Percentiles rank a stretch among this genome's conserved stretches.
Evolutionary conservation across 208 protist genomes (phyloP).

Genomic region (Acanthamoeba sp.): DNA sequence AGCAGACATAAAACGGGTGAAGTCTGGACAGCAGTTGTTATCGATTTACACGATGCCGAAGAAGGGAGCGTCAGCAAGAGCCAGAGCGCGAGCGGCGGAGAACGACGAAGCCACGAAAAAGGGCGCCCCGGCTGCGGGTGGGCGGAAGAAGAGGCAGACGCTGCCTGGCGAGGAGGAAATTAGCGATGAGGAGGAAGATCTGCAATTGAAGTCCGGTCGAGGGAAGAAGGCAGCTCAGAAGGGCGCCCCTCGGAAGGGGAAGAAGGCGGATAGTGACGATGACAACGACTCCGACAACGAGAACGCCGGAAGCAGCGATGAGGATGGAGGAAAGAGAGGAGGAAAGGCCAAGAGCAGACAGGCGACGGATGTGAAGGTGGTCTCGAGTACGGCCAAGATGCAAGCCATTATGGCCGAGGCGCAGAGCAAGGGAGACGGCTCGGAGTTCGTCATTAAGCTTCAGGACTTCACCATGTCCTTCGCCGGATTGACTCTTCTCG

Average conservation of each 20-base stretch:
- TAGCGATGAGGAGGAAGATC: not conserved
- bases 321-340: not conserved
- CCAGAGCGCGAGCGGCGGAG: conserved; percentile 9
- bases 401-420: conserved; percentile 73
- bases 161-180: conserved; percentile 3
- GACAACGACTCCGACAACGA: not conserved
- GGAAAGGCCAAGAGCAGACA: conserved; percentile 36
- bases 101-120: not conserved
- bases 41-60: conserved; percentile 1
- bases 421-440: conserved; percentile 70
- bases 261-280: conserved; percentile 11
- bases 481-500: conserved; percentile 78
- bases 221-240: conserved; percentile 10
- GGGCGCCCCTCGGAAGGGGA: not conserved
- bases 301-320: not conserved
- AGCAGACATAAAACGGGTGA: no score
- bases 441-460: conserved; percentile 82
- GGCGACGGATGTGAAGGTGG: not conserved
- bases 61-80: conserved; percentile 53
- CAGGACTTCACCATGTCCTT: conserved; percentile 82
- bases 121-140: not conserved
- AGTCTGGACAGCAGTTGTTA: not conserved
- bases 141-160: conserved; percentile 1
- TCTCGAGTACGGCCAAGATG: conserved; percentile 63
- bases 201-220: not conserved